Conservation (phyloP, 1,284 basidiomycete genomes). For the Puccinia triticina region DNA sequence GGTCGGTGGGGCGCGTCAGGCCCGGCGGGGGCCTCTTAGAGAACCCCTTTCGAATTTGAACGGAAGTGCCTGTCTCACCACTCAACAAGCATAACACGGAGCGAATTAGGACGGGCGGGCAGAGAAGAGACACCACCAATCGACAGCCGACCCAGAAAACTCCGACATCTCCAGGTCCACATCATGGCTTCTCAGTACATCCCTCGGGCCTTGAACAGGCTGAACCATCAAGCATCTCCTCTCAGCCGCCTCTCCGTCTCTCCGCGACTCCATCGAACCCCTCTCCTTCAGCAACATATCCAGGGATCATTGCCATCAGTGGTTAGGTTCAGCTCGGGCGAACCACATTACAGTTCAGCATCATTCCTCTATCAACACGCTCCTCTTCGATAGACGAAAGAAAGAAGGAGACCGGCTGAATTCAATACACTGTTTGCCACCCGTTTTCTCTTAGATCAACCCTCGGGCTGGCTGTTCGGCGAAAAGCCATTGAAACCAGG, state of each 20-base stretch:
- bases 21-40: too few relatives aligned
- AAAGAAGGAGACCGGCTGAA: too few relatives aligned
- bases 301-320: neutral
- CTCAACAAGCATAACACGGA: too few relatives aligned
- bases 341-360: neutral
- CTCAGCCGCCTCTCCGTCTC: neutral
- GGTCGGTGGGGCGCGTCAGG: too few relatives aligned
- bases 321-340: neutral
- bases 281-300: neutral
- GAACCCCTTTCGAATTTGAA: too few relatives aligned
- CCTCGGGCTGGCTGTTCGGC: constrained; percentile 49
- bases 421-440: neutral
- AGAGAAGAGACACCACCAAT: too few relatives aligned
- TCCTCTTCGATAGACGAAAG: too few relatives aligned
- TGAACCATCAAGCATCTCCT: neutral
- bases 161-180: too few relatives aligned
- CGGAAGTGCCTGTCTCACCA: too few relatives aligned
- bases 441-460: constrained; percentile 30
- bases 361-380: too few relatives aligned
- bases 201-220: neutral
- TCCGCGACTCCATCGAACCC: neutral
- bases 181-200: neutral
- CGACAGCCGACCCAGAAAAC: too few relatives aligned
- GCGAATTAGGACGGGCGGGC: too few relatives aligned
- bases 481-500: constrained; percentile 30